Evolutionary conservation across 75 land plant genomes (phyloP), one percentile per base, ranked within the genome.

Genomic region (Ceratopteris richardii): DNA sequence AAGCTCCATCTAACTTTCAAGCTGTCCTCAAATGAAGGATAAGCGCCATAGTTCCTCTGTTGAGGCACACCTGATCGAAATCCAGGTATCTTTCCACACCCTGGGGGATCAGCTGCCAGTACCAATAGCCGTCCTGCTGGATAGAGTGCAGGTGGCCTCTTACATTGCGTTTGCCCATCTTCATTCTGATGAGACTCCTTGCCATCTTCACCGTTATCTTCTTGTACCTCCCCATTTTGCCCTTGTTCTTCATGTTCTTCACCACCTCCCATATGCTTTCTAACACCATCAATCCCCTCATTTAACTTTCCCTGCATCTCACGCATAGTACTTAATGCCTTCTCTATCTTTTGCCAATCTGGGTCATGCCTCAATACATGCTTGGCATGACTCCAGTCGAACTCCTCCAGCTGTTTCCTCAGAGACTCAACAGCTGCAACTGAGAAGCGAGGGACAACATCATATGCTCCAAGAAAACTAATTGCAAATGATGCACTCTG

Each of bases 381-480:
- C 31, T 63, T 54, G 11, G 60, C 72, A 2, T 31, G 11, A 0
- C 63, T 58, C 72, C 72, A 70, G 51, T 70, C 69, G 50, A 70
- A 70, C 36, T 64, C 57, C 31, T n/a, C 37, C 4, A 70, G 44
- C 20, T 68, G 25, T 31, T 70, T 55, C 30, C 72, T 43, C 29
- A 70, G 51, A 16, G 30, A 11, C 51, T 70, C 72, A 1, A 63
- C 57, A 2, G 68, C 31, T 29, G 70, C 18, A 14, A 70, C 22
- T 3, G 72, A 70, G 43, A 70, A 70, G 13, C 72, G 43, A 3
- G 72, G 67, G 16, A 70, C 72, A 1, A 70, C 46, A 58, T 70
- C 72, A 54, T 70, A 68, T 29, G 26, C 29, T 11, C 56, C 24
- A 1, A 70, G 17, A 42, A 70, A 55, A 22, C 68, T 58, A 2